Evolutionary conservation across 331 rosid genomes (phyloP).

Genomic region (Quercus tomentella): DNA sequence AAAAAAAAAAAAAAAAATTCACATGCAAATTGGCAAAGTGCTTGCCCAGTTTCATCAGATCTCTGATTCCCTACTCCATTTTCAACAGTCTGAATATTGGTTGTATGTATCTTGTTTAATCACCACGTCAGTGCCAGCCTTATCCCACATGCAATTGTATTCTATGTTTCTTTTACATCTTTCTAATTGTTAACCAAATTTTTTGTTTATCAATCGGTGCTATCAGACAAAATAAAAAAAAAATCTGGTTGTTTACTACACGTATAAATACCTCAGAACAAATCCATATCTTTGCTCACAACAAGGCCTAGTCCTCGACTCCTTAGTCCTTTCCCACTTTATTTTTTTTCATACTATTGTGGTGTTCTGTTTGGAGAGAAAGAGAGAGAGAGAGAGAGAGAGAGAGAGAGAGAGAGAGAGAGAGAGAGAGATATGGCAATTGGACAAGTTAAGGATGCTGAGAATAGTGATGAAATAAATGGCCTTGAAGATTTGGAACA

Average conservation of each 20-base stretch:
- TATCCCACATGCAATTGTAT: conserved; percentile 30
- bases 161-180: too few relatives aligned
- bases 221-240: conserved; percentile 12
- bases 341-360: not conserved
- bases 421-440: conserved; percentile 39
- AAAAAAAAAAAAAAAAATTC: not conserved
- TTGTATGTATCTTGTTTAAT: too few relatives aligned
- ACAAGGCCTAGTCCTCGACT: not conserved
- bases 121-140: conserved; percentile 51
- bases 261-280: conserved; percentile 16
- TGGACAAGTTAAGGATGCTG: conserved; percentile 46
- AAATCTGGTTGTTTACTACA: not conserved
- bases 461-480: conserved; percentile 39
- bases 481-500: conserved; percentile 35
- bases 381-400: not conserved
- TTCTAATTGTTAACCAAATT: not conserved
- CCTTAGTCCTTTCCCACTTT: not conserved
- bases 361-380: not conserved
- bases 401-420: not conserved
- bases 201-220: not conserved
- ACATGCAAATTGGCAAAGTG: conserved; percentile 11
- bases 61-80: too few relatives aligned
- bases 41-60: not conserved
- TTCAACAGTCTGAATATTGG: not conserved
- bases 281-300: not conserved